Percentiles rank a stretch among this genome's conserved stretches.
Conservation (phyloP, 345 rosid genomes). For the Citrus cavaleriei region DNA sequence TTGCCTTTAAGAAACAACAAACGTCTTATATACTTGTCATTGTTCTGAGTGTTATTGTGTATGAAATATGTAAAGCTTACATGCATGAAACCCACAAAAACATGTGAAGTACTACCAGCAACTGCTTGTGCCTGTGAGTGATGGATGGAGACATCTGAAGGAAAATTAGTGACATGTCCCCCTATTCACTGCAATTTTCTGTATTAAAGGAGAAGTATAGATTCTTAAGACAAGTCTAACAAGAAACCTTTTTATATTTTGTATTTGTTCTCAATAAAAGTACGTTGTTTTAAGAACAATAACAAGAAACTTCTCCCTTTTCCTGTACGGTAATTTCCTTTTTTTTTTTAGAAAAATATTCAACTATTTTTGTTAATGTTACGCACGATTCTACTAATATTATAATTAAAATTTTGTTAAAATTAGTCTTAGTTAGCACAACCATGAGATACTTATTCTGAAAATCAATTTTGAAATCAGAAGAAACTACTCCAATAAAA, state of each 20-base stretch:
- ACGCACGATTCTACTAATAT: too few relatives aligned
- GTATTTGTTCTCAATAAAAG: too few relatives aligned
- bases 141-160: slow-evolving; percentile 4
- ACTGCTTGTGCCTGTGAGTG: slow-evolving; percentile 32
- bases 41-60: neutral
- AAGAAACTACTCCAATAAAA: too few relatives aligned
- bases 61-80: neutral
- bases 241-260: neutral
- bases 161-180: neutral
- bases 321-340: neutral
- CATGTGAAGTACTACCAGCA: slow-evolving; percentile 20
- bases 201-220: neutral
- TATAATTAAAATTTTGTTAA: too few relatives aligned
- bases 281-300: too few relatives aligned
- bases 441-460: too few relatives aligned
- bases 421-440: too few relatives aligned
- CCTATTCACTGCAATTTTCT: neutral
- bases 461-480: too few relatives aligned
- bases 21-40: too few relatives aligned
- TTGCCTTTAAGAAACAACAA: neutral
- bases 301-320: neutral
- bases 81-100: slow-evolving; percentile 10
- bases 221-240: neutral
- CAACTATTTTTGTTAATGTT: too few relatives aligned
- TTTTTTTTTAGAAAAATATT: neutral